Evolutionary conservation across 2,329 filamentous ascomycete species (phyloP), one percentile per base, ranked within the genome.

Genomic region (Karstenula rhodostoma): DNA sequence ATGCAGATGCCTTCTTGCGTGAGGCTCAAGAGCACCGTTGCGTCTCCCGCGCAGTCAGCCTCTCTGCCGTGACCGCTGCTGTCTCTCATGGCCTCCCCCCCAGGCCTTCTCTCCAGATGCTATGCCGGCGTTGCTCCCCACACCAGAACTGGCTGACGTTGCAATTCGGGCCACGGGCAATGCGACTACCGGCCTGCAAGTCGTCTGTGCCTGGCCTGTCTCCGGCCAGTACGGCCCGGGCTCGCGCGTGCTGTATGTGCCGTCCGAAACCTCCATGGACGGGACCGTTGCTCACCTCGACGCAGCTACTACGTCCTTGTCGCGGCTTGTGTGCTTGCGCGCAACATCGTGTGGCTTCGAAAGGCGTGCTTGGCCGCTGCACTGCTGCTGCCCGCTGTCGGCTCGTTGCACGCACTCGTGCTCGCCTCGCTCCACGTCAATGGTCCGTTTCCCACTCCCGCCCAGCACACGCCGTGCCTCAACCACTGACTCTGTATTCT

Each of bases 301-400:
- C 17, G 58, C 62, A 87, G 86, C 61, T 89, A 90, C 72, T 90
- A 91, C 70, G 81, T 86, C 46, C 83, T 90, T 1, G 84, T 90
- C 52, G 82, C 85, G 51, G 83, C 87, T 2, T 90, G 88, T 67
- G 82, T 90, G 3, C 74, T 90, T 50, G 87, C 85, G n/a, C 82
- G 87, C 51, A 87, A 86, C 65, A 76, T 78, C 29, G 84, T 86
- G 73, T 90, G 87, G 87, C 79, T 90, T 4, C 82, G 84, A 55
- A 86, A 86, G 65, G 86, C 88, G 12, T 89, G 86, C 70, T 76
- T 90, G 37, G 88, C 87, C 7, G 87, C 86, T 44, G 56, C 54
- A 4, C 22, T 58, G 47, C 48, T 58, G 23, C 56, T 51, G 25
- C 56, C 56, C 40, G 86, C 87, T 10, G 84, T 90, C 5, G 87